phyloP scores from a whole-genome alignment of 2,329 filamentous ascomycete genomes.

The Pseudogymnoascus sp. region DNA sequence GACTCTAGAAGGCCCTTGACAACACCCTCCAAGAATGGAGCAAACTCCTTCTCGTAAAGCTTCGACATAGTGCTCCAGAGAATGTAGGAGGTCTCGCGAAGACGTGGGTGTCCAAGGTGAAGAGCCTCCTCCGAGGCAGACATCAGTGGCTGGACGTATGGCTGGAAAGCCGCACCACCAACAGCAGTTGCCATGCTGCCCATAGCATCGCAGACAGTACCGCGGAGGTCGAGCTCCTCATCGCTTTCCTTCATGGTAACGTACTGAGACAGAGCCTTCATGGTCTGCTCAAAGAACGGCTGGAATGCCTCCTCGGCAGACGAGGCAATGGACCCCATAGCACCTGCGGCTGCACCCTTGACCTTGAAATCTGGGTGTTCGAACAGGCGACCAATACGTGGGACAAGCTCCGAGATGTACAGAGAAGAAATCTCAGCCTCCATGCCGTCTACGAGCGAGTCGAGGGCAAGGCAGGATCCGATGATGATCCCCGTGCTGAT shows the following conservation, averaged over 20 bases:
- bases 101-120: conserved; percentile 75
- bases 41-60: conserved; percentile 80
- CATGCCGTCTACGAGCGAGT: conserved; percentile 80
- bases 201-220: conserved; percentile 84
- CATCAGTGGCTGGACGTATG: conserved; percentile 86
- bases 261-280: conserved; percentile 79
- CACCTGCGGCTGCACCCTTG: conserved; percentile 81
- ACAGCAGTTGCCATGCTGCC: conserved; percentile 88
- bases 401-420: conserved; percentile 76
- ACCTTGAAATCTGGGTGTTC: conserved; percentile 78
- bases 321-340: conserved; percentile 81
- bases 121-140: conserved; percentile 85
- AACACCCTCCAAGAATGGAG: conserved; percentile 67
- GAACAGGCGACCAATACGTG: conserved; percentile 76
- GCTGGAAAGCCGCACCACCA: conserved; percentile 77
- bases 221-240: conserved; percentile 82
- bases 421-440: conserved; percentile 71
- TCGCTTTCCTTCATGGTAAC: conserved; percentile 80
- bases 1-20: conserved; percentile 76
- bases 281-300: conserved; percentile 86
- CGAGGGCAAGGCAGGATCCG: conserved; percentile 80
- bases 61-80: conserved; percentile 92
- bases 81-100: conserved; percentile 95
- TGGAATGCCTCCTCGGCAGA: conserved; percentile 75
- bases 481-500: conserved; percentile 80